These are phyloP conservation scores for Penicillium italicum DNA, from an alignment of 2,329 filamentous ascomycete species.

Conservation along the genomic window DNA sequence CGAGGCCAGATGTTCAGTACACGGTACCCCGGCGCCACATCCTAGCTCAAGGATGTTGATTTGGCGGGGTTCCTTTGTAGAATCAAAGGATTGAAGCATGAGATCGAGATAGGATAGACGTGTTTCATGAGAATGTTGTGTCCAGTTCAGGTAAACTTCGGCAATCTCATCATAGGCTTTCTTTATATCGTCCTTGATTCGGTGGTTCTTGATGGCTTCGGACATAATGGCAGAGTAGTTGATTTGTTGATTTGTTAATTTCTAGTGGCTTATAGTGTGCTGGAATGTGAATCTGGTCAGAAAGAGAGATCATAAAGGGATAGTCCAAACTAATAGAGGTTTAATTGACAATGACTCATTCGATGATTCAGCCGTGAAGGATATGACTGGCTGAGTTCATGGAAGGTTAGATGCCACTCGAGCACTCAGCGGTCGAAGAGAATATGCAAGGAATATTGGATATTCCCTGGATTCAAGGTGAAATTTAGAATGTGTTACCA, in stretches of 20 bases:
- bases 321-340: not conserved
- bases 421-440: too few species aligned
- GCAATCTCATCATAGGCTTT: constrained; percentile 40
- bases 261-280: not conserved
- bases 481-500: not conserved
- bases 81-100: constrained; percentile 24
- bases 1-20: constrained; percentile 23
- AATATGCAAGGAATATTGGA: not conserved
- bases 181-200: constrained; percentile 16
- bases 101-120: constrained; percentile 33
- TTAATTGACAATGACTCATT: not conserved
- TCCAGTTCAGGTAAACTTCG: constrained; percentile 38
- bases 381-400: too few species aligned
- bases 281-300: not conserved
- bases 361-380: not conserved
- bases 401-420: too few species aligned
- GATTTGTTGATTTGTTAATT: not conserved
- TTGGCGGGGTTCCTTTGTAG: not conserved
- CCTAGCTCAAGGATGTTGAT: constrained; percentile 39
- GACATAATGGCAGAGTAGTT: not conserved
- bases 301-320: not conserved
- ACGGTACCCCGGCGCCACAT: constrained; percentile 41
- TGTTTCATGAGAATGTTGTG: constrained; percentile 21
- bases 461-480: not conserved
- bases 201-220: not conserved